Evolutionary conservation across 768 basidiomycete genomes (phyloP), one percentile per base, ranked within the genome.

Genomic region (Mycena amicta): DNA sequence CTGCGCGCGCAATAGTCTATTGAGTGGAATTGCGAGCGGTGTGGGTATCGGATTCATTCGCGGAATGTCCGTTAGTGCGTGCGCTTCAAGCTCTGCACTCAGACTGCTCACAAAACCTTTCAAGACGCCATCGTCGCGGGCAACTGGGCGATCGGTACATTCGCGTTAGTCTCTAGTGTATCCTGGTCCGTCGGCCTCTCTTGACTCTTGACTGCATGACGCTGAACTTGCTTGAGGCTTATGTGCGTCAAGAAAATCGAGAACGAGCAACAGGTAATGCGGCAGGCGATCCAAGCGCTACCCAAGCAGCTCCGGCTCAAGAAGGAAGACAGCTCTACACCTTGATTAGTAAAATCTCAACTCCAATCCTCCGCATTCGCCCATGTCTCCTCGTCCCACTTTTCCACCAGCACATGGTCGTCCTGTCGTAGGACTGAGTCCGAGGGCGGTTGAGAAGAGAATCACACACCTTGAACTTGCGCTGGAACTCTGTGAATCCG

Each of bases 101-200:
- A 37, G 18, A 37, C 18, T 16, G 41, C 22, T 23, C 50, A 29
- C 50, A 39, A n/a, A n/a, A n/a, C n/a, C 62, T 23, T 22, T 55
- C 30, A 56, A 89, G 91, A 78, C 29, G 79, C 85, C 1, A 77
- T 89, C 56, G 77, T 83, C 37, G 90, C 89, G 33, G 87, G 83
- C 2, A 84, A 91, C 68, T 93, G 92, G 92, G 90, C 88, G 15
- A 79, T 91, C 20, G 89, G 84, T 5, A 86, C 90, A 2, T 93
- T 90, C 66, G 73, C 83, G 61, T 60, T 86, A 22, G 77, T 92
- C 39, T 88, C 90, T 3, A 53, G 86, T 2, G 85, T 84, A 46
- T 85, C 87, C 25, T 92, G 87, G 90, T 92, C 61, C 59, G 85
- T 77, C 13, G n/a, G 27, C 26, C 49, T 40, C 28, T 23, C 41